Conservation (phyloP, 129 eudicot genomes). For the Tagetes erecta region DNA sequence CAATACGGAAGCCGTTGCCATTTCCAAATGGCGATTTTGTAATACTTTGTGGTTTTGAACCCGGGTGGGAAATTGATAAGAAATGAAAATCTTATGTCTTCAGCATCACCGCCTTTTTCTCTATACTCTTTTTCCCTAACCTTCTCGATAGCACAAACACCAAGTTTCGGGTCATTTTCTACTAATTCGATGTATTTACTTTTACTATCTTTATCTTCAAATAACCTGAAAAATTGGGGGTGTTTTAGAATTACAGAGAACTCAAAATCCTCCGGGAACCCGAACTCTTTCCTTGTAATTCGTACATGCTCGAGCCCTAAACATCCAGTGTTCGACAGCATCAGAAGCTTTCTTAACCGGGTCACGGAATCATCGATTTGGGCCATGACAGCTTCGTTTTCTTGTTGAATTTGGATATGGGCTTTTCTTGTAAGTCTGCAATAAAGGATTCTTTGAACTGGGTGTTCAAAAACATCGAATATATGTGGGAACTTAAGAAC, state of each 20-base stretch:
- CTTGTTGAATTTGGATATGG: slow-evolving; percentile 61
- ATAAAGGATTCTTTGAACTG: slow-evolving; percentile 84
- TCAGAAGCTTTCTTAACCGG: slow-evolving; percentile 63
- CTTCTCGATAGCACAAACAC: slow-evolving; percentile 55
- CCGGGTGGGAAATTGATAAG: slow-evolving; percentile 89
- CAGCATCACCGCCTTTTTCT: slow-evolving; percentile 72
- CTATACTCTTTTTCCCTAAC: slow-evolving; percentile 75
- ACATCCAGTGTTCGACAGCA: slow-evolving; percentile 77
- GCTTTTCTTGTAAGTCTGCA: slow-evolving; percentile 76
- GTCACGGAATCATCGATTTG: slow-evolving; percentile 68
- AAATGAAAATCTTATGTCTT: slow-evolving; percentile 64
- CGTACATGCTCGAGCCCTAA: slow-evolving; percentile 72
- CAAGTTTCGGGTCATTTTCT: no score
- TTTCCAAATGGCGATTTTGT: slow-evolving; percentile 83
- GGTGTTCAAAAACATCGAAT: slow-evolving; percentile 89
- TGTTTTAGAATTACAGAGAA: slow-evolving; percentile 59
- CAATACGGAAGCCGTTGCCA: slow-evolving; percentile 96
- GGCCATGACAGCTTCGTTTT: slow-evolving; percentile 63
- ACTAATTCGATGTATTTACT: no score
- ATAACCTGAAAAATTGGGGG: slow-evolving; percentile 60
- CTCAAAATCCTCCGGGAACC: slow-evolving; percentile 91
- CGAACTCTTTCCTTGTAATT: slow-evolving; percentile 74
- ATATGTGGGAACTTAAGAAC: slow-evolving; percentile 85
- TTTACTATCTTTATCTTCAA: no score
- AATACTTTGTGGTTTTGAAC: slow-evolving; percentile 73